phyloP scores from a whole-genome alignment of 805 yeast species.

The Kodamaea laetipori region DNA sequence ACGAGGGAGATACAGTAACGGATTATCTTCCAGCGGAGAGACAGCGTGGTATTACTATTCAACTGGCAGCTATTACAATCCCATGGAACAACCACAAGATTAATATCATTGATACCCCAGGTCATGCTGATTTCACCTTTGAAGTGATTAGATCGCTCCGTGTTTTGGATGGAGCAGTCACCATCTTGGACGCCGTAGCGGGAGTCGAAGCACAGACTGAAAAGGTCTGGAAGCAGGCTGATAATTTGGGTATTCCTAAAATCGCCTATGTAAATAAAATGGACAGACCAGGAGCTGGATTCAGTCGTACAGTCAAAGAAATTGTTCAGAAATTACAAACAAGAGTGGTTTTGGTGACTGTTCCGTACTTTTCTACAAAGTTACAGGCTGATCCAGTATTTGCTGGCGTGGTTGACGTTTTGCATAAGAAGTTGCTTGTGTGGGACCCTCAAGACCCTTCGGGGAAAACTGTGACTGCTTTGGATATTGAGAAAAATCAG shows the following conservation, averaged over 20 bases:
- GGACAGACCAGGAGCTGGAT: slow-evolving; percentile 97
- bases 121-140: slow-evolving; percentile 96
- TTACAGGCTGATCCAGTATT: slow-evolving; percentile 45
- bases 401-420: slow-evolving; percentile 74
- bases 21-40: slow-evolving; percentile 90
- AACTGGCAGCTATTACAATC: slow-evolving; percentile 91
- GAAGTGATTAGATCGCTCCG: slow-evolving; percentile 89
- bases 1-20: slow-evolving; percentile 94
- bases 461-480: slow-evolving; percentile 53
- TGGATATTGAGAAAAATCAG: slow-evolving; percentile 32
- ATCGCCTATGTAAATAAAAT: slow-evolving; percentile 86
- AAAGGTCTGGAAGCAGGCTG: slow-evolving; percentile 92
- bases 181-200: slow-evolving; percentile 91
- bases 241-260: slow-evolving; percentile 64
- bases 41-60: slow-evolving; percentile 92
- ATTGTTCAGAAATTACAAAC: slow-evolving; percentile 75
- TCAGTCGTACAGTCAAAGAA: slow-evolving; percentile 84
- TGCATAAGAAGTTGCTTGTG: slow-evolving; percentile 58
- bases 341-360: slow-evolving; percentile 68
- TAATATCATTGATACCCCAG: slow-evolving; percentile 95
- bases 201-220: slow-evolving; percentile 99
- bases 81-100: slow-evolving; percentile 79
- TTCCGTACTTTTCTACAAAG: slow-evolving; percentile 62
- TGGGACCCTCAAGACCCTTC: slow-evolving; percentile 49
- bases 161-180: slow-evolving; percentile 92